These are phyloP conservation scores for Eucalyptus dawsonii DNA, from an alignment of 345 rosid species.

Conservation along the genomic window DNA sequence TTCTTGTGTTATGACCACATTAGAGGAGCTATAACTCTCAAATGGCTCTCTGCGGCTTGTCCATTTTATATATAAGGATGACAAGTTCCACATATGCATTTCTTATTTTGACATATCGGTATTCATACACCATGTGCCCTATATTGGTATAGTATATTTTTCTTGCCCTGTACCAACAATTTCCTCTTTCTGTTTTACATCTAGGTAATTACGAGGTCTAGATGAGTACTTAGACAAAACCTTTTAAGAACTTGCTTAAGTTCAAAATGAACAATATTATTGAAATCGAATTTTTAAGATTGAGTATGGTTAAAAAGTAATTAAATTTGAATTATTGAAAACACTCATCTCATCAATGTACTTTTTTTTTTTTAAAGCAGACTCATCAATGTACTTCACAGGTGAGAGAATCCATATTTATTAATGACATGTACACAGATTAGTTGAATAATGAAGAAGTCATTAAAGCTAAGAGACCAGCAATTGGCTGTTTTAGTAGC, in stretches of 20 bases:
- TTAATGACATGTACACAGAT: not conserved
- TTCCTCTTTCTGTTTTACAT: too few relatives aligned
- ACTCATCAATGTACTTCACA: not conserved
- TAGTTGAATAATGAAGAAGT: not conserved
- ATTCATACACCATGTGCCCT: fast-evolving
- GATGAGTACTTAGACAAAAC: fast-evolving
- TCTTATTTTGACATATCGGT: too few relatives aligned
- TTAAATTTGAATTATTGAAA: not conserved
- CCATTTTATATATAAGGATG: too few relatives aligned
- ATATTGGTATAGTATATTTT: too few relatives aligned
- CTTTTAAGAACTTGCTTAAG: too few relatives aligned
- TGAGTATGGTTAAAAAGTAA: not conserved
- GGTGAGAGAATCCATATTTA: not conserved
- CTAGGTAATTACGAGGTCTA: fast-evolving
- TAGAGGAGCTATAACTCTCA: too few relatives aligned
- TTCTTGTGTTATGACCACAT: not conserved
- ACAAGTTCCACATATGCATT: too few relatives aligned
- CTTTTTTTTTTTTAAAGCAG: not conserved
- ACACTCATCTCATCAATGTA: not conserved
- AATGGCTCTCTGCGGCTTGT: fast-evolving
- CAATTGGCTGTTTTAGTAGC: not conserved
- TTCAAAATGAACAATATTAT: not conserved
- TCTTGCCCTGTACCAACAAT: too few relatives aligned
- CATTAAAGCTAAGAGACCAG: not conserved
- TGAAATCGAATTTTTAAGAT: not conserved